Evolutionary conservation across 805 yeast species (phyloP).

Genomic region (Suhomyces sp.): DNA sequence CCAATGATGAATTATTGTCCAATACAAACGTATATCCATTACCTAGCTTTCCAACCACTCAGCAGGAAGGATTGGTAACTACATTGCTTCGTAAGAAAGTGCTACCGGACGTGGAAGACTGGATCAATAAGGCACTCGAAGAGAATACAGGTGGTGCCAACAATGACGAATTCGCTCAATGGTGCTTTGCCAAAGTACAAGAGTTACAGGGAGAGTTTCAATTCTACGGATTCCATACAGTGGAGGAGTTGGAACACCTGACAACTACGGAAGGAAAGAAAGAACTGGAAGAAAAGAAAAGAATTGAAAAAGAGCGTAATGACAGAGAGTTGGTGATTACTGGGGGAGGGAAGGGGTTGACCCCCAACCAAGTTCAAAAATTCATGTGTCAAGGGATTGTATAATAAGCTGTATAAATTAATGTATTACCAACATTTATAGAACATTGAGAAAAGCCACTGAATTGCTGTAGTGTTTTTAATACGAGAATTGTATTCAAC

Average conservation of each 20-base stretch:
- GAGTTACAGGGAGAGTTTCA: conserved; percentile 54
- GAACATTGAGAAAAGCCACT: too few species aligned
- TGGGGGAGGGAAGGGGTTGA: conserved; percentile 26
- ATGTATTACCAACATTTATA: too few species aligned
- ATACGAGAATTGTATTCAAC: too few species aligned
- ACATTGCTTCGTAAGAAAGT: conserved; percentile 85
- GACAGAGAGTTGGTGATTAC: conserved; percentile 28
- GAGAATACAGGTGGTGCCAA: conserved; percentile 11
- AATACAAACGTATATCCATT: conserved; percentile 80
- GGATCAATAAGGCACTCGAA: conserved; percentile 52
- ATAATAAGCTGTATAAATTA: neutral
- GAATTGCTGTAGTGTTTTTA: too few species aligned
- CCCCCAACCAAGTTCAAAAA: conserved; percentile 36
- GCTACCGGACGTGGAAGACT: conserved; percentile 84
- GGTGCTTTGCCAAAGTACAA: conserved; percentile 61
- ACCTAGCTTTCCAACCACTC: conserved; percentile 79
- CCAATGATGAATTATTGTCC: conserved; percentile 56
- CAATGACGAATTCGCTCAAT: conserved; percentile 60
- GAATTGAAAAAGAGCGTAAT: conserved; percentile 19
- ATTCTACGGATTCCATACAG: conserved; percentile 61
- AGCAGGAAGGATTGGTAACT: conserved; percentile 78
- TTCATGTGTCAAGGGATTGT: conserved; percentile 39
- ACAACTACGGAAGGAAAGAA: conserved; percentile 34
- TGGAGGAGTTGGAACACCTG: conserved; percentile 40
- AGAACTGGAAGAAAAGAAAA: conserved; percentile 23